Evolutionary conservation across 2,329 filamentous ascomycete species (phyloP), one percentile per base, ranked within the genome.

Genomic region (Microthyrium microscopicum): DNA sequence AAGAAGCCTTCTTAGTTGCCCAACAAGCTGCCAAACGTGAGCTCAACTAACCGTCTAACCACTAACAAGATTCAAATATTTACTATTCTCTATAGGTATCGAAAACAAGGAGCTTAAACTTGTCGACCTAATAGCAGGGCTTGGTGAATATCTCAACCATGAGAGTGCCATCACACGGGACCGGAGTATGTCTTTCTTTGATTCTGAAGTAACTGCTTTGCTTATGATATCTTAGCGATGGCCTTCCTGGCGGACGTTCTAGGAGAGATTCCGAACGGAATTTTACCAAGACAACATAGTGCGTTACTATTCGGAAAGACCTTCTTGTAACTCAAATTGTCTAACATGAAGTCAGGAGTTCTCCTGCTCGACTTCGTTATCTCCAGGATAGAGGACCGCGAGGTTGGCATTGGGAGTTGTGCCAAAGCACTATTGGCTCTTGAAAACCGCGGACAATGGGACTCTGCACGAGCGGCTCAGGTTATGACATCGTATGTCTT

Each of bases 71-170:
- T 17, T 9, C 31, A 17, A 13, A 20, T 37, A 20, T 35, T 41
- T 17, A 37, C n/a, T 28, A 13, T 20, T 18, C n/a, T 31, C 11
- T 8, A 20, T 39, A 74, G 69, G 65, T 49, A 57, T 78, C 39
- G 64, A 73, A 46, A 59, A 52, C 44, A 71, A 68, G 42, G 58
- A 74, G 43, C 57, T 68, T 33, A 74, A 69, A 43, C 57, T 78
- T 21, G 60, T 77, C 36, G 64, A 66, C 34, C 54, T 77, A 31
- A 67, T 78, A 35, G 68, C 74, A 46, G 70, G 68, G 28, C 57
- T 77, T 20, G 69, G 70, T 15, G 70, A 75, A 49, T 77, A 76
- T 43, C 64, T 78, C 46, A 77, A 75, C 42, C 68, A 73, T 49
- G 70, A 76, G 44, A 70, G 77, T 53, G 58, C 60, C 16, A 59